Percentiles rank a stretch among this genome's conserved stretches.
phyloP scores from a whole-genome alignment of 2,329 filamentous ascomycete species.

The Venturia pyrina region DNA sequence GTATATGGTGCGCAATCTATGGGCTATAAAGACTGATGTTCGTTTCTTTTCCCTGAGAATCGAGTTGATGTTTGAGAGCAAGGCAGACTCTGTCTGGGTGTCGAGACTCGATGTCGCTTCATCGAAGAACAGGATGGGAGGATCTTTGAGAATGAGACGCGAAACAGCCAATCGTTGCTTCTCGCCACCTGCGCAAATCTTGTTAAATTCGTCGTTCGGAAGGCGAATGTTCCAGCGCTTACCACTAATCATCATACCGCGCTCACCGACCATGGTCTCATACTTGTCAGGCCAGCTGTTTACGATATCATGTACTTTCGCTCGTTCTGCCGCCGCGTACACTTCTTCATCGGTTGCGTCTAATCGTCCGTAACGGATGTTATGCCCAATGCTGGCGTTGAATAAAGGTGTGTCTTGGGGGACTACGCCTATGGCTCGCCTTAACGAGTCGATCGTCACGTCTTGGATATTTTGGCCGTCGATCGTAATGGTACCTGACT shows the following conservation, averaged over 20 bases:
- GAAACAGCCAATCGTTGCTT: slow-evolving; percentile 85
- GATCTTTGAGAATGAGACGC: slow-evolving; percentile 76
- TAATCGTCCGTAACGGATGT: slow-evolving; percentile 85
- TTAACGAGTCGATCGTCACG: slow-evolving; percentile 71
- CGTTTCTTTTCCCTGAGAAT: slow-evolving; percentile 79
- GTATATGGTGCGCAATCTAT: slow-evolving; percentile 84
- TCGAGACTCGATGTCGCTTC: slow-evolving; percentile 89
- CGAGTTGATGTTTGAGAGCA: slow-evolving; percentile 86
- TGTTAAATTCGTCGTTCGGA: neutral
- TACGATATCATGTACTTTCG: slow-evolving; percentile 77
- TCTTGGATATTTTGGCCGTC: slow-evolving; percentile 87
- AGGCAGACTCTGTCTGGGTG: slow-evolving; percentile 83
- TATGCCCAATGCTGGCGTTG: slow-evolving; percentile 92
- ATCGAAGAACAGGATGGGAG: slow-evolving; percentile 85
- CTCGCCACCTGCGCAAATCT: slow-evolving; percentile 51
- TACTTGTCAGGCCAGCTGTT: slow-evolving; percentile 78
- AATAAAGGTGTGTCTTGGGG: slow-evolving; percentile 96
- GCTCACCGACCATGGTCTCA: slow-evolving; percentile 81
- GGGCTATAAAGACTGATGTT: slow-evolving; percentile 92
- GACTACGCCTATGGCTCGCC: slow-evolving; percentile 83
- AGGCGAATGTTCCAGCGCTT: slow-evolving; percentile 5
- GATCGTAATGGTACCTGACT: slow-evolving; percentile 75
- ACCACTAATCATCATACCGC: slow-evolving; percentile 90
- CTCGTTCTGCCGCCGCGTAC: slow-evolving; percentile 65
- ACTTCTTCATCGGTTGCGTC: slow-evolving; percentile 65